phyloP scores from a whole-genome alignment of 768 basidiomycete species.

The Boletellus sp. region DNA sequence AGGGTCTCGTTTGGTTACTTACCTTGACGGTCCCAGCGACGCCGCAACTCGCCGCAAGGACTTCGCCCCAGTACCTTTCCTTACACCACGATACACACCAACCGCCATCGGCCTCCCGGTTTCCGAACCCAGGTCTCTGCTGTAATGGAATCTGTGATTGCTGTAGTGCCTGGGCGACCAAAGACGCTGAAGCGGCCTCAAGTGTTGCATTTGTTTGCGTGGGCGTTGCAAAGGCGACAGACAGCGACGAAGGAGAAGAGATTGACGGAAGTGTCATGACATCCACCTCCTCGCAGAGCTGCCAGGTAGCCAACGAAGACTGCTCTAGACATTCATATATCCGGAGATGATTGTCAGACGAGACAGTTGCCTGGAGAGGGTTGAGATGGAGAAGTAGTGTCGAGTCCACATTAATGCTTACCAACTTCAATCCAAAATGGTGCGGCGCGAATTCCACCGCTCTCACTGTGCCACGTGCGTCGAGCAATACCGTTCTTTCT shows the following conservation, averaged over 20 bases:
- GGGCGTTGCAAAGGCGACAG: constrained; percentile 63
- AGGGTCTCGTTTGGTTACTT: constrained; percentile 7
- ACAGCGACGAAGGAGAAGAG: constrained; percentile 44
- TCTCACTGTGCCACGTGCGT: constrained; percentile 83
- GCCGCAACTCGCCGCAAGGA: constrained; percentile 77
- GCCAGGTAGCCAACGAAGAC: constrained; percentile 67
- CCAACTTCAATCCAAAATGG: constrained; percentile 85
- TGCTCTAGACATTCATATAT: constrained; percentile 90
- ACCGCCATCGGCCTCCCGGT: constrained; percentile 82
- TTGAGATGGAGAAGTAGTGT: background rate
- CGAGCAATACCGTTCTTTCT: constrained; percentile 69
- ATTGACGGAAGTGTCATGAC: constrained; percentile 49
- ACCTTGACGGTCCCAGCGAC: constrained; percentile 76
- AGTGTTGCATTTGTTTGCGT: constrained; percentile 58
- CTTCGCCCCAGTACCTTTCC: constrained; percentile 92
- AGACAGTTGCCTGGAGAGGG: constrained; percentile 67
- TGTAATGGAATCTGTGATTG: constrained; percentile 40
- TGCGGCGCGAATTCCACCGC: constrained; percentile 85
- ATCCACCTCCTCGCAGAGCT: constrained; percentile 74
- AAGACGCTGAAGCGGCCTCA: constrained; percentile 53
- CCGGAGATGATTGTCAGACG: constrained; percentile 83
- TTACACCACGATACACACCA: constrained; percentile 97
- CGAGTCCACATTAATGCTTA: constrained; percentile 33
- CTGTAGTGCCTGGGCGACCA: constrained; percentile 63
- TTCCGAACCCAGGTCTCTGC: constrained; percentile 46